Conservation (phyloP, 139 green algal species). For the Tetradesmus lagerheimii region DNA sequence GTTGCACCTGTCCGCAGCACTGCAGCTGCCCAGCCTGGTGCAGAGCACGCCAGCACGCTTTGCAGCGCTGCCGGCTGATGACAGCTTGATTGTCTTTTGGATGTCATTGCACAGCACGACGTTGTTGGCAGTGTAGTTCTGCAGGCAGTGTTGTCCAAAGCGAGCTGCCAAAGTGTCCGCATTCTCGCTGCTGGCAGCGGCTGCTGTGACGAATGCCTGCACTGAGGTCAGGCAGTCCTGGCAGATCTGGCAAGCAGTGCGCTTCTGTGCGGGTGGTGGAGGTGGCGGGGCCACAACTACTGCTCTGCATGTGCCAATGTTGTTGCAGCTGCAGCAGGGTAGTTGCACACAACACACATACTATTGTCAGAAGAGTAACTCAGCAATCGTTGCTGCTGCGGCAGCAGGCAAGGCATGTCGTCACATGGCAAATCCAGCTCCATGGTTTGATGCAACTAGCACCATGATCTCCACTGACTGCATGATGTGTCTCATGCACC, state of each 20-base stretch:
- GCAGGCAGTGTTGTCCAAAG: background rate
- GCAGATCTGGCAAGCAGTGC: conserved; percentile 3
- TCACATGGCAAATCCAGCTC: no score
- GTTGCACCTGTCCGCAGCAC: background rate
- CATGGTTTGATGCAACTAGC: no score
- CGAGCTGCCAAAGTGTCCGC: background rate
- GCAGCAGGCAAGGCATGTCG: no score
- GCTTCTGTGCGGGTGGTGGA: background rate
- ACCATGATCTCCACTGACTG: no score
- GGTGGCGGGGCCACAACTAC: background rate
- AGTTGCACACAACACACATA: background rate
- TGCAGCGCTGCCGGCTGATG: background rate
- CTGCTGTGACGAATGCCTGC: background rate
- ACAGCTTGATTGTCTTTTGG: background rate
- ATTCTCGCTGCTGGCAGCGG: background rate
- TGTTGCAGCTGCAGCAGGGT: background rate
- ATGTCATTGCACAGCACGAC: background rate
- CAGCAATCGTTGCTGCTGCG: no score
- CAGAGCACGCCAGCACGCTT: background rate
- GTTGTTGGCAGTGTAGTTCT: background rate
- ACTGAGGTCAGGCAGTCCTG: background rate
- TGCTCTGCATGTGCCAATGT: background rate
- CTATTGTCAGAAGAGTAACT: no score
- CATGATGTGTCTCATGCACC: no score
- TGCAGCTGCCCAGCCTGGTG: background rate